Base-by-base conservation (phyloP, 352 stramenopile species). In the Phytophthora lateralis region DNA sequence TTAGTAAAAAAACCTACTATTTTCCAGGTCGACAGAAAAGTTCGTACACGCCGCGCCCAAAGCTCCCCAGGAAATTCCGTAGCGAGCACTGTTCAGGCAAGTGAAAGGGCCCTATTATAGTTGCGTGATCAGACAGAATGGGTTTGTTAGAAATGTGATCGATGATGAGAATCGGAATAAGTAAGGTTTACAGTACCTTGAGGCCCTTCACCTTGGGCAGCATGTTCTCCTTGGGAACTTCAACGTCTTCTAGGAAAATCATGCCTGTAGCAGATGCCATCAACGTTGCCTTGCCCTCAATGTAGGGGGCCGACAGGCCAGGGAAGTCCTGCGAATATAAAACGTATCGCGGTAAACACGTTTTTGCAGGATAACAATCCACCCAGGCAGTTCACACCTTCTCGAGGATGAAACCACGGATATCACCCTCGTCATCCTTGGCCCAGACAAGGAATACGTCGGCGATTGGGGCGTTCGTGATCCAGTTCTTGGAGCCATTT, bases 361-460 rank as follows among this genome's bases (percentile, higher is more conserved):
- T 3, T 11, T n/a, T 35, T 41, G 10, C 14, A 32, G 43, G 9
- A 4, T 30, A 60, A 51, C 4, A 26, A 58, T n/a, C 9, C 26
- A 55, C 11, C 1, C n/a, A 8, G 30, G 6, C 24, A 21, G n/a
- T 4, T 29, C 14, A 29, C 44, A 10, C 85, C 64, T 97, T 97
- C 54, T 99, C 97, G 0, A 99, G 68, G 26, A 99, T 73, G 77
- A 98, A 99, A 35, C 97, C 97, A 44, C 90, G 79, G 49, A 98
- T 97, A 60, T 97, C 88, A 15, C 93, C 94, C 54, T 95, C 86
- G 53, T 98, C 93, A 51, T 98, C 93, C 49, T 97, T 96, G 29
- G 97, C 97, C 97, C 97, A 99, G 44, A 99, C 87, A 26, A 99
- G 77, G 70, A 98, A 98, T 7, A 99, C 82, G 61, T 99, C 96